Percentiles rank a stretch among this genome's conserved stretches.
Evolutionary conservation across 305 asterid genomes (phyloP).

Genomic region (Ajuga reptans): DNA sequence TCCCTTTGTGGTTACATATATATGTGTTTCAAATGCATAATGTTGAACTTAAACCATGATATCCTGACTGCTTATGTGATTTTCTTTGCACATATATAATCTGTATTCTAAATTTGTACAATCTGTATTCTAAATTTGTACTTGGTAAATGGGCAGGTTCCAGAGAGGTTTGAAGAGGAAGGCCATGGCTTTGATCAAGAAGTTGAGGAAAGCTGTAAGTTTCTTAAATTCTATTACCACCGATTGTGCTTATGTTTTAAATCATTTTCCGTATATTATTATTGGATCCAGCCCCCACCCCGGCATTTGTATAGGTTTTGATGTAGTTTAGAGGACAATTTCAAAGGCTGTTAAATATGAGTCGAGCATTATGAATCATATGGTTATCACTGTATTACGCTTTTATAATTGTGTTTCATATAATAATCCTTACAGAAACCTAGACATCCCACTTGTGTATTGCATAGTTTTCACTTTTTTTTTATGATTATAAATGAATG

Average conservation of each 20-base stretch:
- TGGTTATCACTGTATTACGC: too few relatives aligned
- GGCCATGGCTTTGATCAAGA: conserved; percentile 52
- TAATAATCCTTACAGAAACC: too few relatives aligned
- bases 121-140: neutral
- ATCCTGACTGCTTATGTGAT: neutral
- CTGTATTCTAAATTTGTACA: too few relatives aligned
- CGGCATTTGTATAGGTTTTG: too few relatives aligned
- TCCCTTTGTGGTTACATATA: neutral
- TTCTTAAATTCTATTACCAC: neutral
- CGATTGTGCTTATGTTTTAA: neutral
- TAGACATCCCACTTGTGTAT: neutral
- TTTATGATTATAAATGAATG: neutral
- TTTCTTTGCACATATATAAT: neutral
- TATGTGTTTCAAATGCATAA: too few relatives aligned
- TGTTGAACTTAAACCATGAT: neutral
- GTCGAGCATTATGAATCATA: too few relatives aligned
- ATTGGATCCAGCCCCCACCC: neutral
- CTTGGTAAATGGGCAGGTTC: conserved; percentile 26
- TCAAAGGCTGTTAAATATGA: too few relatives aligned
- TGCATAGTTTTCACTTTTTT: neutral
- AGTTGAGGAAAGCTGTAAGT: conserved; percentile 50
- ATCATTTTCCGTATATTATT: neutral
- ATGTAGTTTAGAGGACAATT: too few relatives aligned
- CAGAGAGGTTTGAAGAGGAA: conserved; percentile 52
- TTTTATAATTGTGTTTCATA: too few relatives aligned